These are phyloP conservation scores for Zymoseptoria pseudotritici DNA, from an alignment of 2,329 filamentous ascomycete genomes.

Conservation along the genomic window DNA sequence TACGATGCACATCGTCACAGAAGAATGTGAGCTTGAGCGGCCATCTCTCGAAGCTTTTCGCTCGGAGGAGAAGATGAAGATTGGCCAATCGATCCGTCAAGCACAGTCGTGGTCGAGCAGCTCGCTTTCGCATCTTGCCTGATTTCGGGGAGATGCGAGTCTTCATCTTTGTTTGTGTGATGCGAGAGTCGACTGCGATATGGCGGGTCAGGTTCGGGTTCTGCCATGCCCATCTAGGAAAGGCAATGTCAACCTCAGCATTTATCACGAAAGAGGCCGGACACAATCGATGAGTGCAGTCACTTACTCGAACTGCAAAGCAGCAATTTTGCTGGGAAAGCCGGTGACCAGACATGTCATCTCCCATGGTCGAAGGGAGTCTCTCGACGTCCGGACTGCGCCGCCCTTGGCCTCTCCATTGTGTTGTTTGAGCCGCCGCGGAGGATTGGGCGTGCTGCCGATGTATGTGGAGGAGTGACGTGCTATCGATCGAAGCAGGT, in stretches of 20 bases:
- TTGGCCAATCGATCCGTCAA: conserved; percentile 68
- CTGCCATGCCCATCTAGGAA: conserved; percentile 76
- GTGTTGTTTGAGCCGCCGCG: conserved; percentile 78
- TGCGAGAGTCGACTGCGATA: conserved; percentile 58
- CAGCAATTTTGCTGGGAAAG: conserved; percentile 79
- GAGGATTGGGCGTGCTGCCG: conserved; percentile 84
- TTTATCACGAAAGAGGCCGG: not conserved
- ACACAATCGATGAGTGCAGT: not conserved
- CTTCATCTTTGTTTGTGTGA: conserved; percentile 41
- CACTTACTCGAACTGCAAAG: conserved; percentile 85
- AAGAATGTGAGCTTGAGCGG: conserved; percentile 79
- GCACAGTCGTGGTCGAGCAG: conserved; percentile 51
- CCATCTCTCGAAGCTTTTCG: conserved; percentile 74
- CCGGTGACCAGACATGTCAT: conserved; percentile 82
- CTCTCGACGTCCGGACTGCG: conserved; percentile 64
- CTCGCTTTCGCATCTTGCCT: conserved; percentile 39
- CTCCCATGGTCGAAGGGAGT: conserved; percentile 74
- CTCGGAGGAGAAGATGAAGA: conserved; percentile 69
- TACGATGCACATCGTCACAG: conserved; percentile 56
- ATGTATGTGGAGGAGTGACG: conserved; percentile 70
- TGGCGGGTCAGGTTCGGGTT: conserved; percentile 76
- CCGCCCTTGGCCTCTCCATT: conserved; percentile 81
- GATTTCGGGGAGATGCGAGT: conserved; percentile 31
- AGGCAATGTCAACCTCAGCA: not conserved
- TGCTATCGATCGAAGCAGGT: conserved; percentile 78